These are phyloP conservation scores for Albatrellus ellisii DNA, from an alignment of 768 basidiomycete species.

Conservation along the genomic window DNA sequence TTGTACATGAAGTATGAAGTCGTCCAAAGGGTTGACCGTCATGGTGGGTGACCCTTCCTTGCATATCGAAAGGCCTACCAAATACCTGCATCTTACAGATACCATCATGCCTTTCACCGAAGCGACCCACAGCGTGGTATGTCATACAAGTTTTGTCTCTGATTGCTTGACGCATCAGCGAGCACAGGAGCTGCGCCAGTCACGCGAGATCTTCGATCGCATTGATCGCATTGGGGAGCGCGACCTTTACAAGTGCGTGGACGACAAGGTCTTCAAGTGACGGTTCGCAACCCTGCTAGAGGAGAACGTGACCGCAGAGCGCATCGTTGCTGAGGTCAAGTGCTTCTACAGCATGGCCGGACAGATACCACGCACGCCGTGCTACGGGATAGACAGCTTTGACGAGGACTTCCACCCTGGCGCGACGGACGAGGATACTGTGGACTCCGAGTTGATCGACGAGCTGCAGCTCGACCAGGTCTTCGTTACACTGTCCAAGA, in stretches of 20 bases:
- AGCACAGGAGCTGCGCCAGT: conserved; percentile 39
- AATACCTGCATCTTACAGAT: conserved; percentile 57
- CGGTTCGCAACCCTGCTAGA: conserved; percentile 18
- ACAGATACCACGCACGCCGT: too few relatives aligned
- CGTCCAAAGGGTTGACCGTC: conserved; percentile 38
- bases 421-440: conserved; percentile 6
- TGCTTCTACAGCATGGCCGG: background rate
- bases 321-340: conserved; percentile 23
- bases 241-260: conserved; percentile 58
- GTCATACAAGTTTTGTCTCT: conserved; percentile 9
- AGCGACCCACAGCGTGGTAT: conserved; percentile 34
- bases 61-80: conserved; percentile 39
- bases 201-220: conserved; percentile 50
- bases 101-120: conserved; percentile 51
- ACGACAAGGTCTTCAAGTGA: conserved; percentile 39
- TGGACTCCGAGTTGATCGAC: conserved; percentile 16
- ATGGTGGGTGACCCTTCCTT: too few relatives aligned
- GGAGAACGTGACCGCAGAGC: conserved; percentile 22
- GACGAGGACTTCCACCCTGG: conserved; percentile 18
- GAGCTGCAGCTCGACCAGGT: conserved; percentile 36
- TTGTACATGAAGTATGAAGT: conserved; percentile 55
- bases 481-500: conserved; percentile 45
- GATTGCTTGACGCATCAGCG: background rate
- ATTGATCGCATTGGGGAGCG: conserved; percentile 48
- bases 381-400: conserved; percentile 13